These are phyloP conservation scores for Cyberlindnera suaveolens DNA, from an alignment of 805 yeast genomes.

Conservation along the genomic window DNA sequence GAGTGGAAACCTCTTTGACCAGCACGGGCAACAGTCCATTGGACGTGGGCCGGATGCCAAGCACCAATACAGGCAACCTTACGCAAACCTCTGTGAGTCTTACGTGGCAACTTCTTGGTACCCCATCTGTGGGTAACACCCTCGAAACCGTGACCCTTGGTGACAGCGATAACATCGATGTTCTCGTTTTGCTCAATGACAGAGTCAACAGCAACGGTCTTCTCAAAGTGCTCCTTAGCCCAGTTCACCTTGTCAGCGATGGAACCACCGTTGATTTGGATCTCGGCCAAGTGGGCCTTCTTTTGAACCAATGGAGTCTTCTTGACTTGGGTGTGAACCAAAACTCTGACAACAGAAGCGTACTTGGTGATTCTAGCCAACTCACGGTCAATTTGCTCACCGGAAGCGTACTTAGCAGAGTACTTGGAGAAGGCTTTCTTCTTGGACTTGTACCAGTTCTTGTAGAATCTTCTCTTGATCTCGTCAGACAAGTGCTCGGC, in stretches of 20 bases:
- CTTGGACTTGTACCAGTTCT: conserved; percentile 99
- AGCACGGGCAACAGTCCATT: conserved; percentile 99
- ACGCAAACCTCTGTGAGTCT: conserved; percentile 99
- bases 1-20: conserved; percentile 99
- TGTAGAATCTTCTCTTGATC: conserved; percentile 99
- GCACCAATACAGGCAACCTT: conserved; percentile 99
- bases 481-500: conserved; percentile 99
- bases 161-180: conserved; percentile 97
- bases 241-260: conserved; percentile 94
- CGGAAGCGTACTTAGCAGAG: conserved; percentile 96
- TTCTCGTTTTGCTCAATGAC: conserved; percentile 98
- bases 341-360: conserved; percentile 97
- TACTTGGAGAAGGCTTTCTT: conserved; percentile 99
- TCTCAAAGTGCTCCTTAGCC: conserved; percentile 99
- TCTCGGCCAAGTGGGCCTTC: conserved; percentile 99
- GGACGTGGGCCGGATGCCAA: conserved; percentile 99
- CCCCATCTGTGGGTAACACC: conserved; percentile 99
- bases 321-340: conserved; percentile 99
- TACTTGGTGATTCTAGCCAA: conserved; percentile 98
- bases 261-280: conserved; percentile 99
- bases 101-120: conserved; percentile 99
- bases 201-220: conserved; percentile 91
- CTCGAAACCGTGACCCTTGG: conserved; percentile 99
- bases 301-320: conserved; percentile 98
- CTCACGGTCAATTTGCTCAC: conserved; percentile 87